A percentile compares a stretch with the other conserved stretches of the same genome.
These are phyloP conservation scores for Triangularia setosa DNA, from an alignment of 2,329 filamentous ascomycete genomes.

Conservation along the genomic window DNA sequence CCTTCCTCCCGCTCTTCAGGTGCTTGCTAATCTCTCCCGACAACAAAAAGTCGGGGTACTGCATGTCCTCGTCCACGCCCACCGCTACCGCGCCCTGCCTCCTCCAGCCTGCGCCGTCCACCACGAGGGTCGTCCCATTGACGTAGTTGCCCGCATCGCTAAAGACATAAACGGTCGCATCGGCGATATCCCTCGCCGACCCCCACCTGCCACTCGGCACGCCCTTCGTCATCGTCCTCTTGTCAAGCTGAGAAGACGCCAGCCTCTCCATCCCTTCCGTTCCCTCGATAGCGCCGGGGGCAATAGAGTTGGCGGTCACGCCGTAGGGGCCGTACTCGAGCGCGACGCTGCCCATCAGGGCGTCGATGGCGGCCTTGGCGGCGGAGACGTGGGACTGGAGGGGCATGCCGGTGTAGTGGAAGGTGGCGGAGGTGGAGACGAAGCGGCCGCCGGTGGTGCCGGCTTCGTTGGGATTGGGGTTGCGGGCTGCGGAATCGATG, in stretches of 20 bases:
- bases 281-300: conserved; percentile 78
- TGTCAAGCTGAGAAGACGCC: conserved; percentile 38
- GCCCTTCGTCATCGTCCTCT: conserved; percentile 34
- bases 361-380: conserved; percentile 88
- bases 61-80: conserved; percentile 45
- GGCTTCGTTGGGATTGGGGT: conserved; percentile 55
- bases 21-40: conserved; percentile 38
- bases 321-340: conserved; percentile 89
- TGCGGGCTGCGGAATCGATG: conserved; percentile 64
- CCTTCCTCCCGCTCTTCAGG: conserved; percentile 38
- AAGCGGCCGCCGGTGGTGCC: conserved; percentile 75
- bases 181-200: conserved; percentile 80
- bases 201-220: conserved; percentile 77
- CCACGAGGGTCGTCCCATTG: conserved; percentile 76
- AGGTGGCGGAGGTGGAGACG: conserved; percentile 83
- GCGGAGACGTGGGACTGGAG: conserved; percentile 87
- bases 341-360: conserved; percentile 72
- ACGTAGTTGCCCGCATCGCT: conserved; percentile 82
- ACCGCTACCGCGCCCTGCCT: conserved; percentile 44
- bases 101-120: conserved; percentile 60
- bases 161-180: conserved; percentile 87
- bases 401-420: conserved; percentile 84
- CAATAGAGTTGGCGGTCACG: conserved; percentile 81
- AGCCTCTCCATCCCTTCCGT: conserved; percentile 77
- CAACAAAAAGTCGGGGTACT: conserved; percentile 51